Conservation (phyloP, 192 early-diverging fungal genomes). For the Allomyces javanicus region DNA sequence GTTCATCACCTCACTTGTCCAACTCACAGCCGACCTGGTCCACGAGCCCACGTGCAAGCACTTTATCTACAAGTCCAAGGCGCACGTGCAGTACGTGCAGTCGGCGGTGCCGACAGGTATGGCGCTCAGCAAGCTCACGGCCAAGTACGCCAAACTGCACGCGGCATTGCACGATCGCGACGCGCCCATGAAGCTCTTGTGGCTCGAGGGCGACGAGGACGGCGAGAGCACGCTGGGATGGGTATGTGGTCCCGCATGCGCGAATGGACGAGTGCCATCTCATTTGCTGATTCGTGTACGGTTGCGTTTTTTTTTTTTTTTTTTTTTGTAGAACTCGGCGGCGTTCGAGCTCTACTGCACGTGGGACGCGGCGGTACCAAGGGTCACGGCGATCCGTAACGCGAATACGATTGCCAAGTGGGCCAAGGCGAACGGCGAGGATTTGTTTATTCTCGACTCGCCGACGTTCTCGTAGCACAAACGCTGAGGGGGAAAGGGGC, state of each 20-base stretch:
- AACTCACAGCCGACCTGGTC: not conserved
- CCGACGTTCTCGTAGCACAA: constrained; percentile 33
- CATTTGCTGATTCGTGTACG: constrained; percentile 11
- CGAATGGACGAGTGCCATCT: not conserved
- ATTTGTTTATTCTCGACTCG: constrained; percentile 49
- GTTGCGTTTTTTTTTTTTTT: too few relatives aligned
- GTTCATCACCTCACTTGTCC: not conserved
- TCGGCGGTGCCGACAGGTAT: constrained; percentile 6
- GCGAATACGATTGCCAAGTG: constrained; percentile 51
- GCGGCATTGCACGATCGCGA: constrained; percentile 30
- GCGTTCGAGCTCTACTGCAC: constrained; percentile 54
- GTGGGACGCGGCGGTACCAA: constrained; percentile 36
- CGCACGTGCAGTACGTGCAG: constrained; percentile 34
- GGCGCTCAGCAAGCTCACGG: constrained; percentile 15
- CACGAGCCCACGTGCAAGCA: constrained; percentile 29
- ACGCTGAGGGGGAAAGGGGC: too few relatives aligned
- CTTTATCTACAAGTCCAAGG: constrained; percentile 46
- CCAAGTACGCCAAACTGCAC: constrained; percentile 34
- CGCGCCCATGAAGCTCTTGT: constrained; percentile 25
- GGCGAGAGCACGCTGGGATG: constrained; percentile 39
- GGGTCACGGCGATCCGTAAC: constrained; percentile 36
- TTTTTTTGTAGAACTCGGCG: constrained; percentile 26
- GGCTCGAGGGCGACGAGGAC: constrained; percentile 21
- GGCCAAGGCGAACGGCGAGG: constrained; percentile 57
- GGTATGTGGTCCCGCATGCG: constrained; percentile 17